These are phyloP conservation scores for Nadsonia starkeyi-henricii DNA, from an alignment of 1,139 yeast genomes.

Conservation along the genomic window DNA sequence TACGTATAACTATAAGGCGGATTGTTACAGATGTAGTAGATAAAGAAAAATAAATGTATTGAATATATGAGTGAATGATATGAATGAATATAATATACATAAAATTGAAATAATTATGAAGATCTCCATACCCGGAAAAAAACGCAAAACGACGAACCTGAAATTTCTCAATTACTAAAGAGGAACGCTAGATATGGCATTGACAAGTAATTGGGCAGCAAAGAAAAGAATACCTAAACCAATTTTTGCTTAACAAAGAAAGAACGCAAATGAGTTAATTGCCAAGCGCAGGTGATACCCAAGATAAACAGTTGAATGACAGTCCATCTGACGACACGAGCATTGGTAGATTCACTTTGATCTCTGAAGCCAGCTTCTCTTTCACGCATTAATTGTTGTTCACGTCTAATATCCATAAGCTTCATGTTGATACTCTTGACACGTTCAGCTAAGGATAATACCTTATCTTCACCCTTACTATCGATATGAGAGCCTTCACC, in stretches of 20 bases:
- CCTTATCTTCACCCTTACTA: constrained; percentile 34
- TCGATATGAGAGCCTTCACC: constrained; percentile 42
- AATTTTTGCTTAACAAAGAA: constrained; percentile 56
- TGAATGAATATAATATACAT: not conserved
- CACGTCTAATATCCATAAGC: constrained; percentile 43
- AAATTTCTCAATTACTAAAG: not conserved
- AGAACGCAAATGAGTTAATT: constrained; percentile 44
- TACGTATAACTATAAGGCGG: too few relatives aligned
- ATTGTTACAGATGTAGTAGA: too few relatives aligned
- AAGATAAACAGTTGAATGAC: constrained; percentile 44
- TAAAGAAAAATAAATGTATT: not conserved
- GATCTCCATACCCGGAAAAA: not conserved
- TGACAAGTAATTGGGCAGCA: too few relatives aligned
- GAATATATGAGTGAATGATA: too few relatives aligned
- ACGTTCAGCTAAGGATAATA: constrained; percentile 37
- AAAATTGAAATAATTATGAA: not conserved
- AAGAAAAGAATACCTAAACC: constrained; percentile 23
- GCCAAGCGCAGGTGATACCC: constrained; percentile 52
- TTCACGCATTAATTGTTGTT: constrained; percentile 52
- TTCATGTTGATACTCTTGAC: constrained; percentile 41
- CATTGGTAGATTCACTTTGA: constrained; percentile 49
- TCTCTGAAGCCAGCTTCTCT: constrained; percentile 60
- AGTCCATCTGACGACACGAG: constrained; percentile 53
- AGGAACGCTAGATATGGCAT: too few relatives aligned
- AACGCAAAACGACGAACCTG: not conserved